Base-by-base conservation (phyloP, 768 basidiomycete genomes). In the Phanerochaete carnosa region DNA sequence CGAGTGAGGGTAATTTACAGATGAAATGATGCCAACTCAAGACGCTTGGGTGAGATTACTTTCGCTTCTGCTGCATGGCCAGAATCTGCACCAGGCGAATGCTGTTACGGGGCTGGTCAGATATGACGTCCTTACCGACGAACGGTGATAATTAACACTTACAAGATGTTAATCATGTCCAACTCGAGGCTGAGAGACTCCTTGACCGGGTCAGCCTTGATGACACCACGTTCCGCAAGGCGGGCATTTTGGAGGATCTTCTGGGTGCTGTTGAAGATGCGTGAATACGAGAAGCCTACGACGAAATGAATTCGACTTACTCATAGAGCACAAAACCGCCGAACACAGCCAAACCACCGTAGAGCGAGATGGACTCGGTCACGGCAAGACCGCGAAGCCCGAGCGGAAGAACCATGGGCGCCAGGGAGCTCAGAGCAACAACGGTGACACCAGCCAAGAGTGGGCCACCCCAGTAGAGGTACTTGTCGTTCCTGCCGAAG, bases 111-210 rank as follows among this genome's bases (percentile, higher is more conserved):
- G 6, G 3, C 25, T 4, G 57, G 39, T 43, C 19, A 43, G 16
- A 54, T 12, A 56, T 45, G n/a, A 32, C 1, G 43, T 5, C 19
- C 39, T 19, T 19, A 43, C 8, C 39, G 6, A 6, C 8, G 8
- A 19, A 39, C 12, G n/a, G 19, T 9, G 8, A 43, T 4, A 11
- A 13, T 37, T 46, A 2, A 50, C 4, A 75, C 86, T 63, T 66
- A 90, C 88, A 94, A 94, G 53, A 95, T 93, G 73, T 95, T 94
- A 69, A 95, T 84, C 83, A 94, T 89, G 68, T 94, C 90, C 57
- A 95, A 81, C 70, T 94, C 88, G 55, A 94, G 79, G 46, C 84
- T 79, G 57, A 94, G 84, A 6, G 90, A 83, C 74, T 94, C 93
- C 56, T 79, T 87, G 66, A 95, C 75, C 7, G 94, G 86, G 72